Base-by-base conservation (phyloP, 345 rosid species). In the Psidium friedrichsthalianum region DNA sequence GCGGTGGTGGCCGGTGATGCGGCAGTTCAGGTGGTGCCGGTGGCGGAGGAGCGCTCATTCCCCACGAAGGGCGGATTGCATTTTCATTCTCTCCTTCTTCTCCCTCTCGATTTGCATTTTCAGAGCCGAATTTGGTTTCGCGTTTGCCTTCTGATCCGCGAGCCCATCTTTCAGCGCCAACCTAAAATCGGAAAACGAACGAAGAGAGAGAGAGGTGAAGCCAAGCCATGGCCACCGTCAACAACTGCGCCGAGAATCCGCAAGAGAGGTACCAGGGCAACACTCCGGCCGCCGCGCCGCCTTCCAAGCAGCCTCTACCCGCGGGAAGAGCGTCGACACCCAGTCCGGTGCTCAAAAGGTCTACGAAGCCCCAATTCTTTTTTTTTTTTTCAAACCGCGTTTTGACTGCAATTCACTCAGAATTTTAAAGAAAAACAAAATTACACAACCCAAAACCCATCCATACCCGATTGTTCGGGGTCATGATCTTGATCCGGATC, bases 331-430 rank as follows among this genome's bases (percentile, higher is more conserved):
- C 83, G 93, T 89, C 61, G 97, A 97, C 88, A 86, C 95, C 22
- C 98, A 94, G 85, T 95, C 99, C 51, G 98, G n/a, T 95, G 51
- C 95, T 95, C 74, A 97, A 91, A 86, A 90, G 96, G 95, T 91
- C 84, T 40, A 36, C 61, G 8, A 15, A 56, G 10, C 25, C 49
- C 57, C 13, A 18, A 88, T 32, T 86, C 88, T 64, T 5, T 42
- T 42, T 57, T 55, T 82, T 3, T 20, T 52, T 83, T 85, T 87
- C 5, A n/a, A n/a, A n/a, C n/a, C 8, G 47, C 47, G 47, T 44
- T 44, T 44, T 44, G 47, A 5, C 47, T 44, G 47, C 47, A 44
- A 44, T 44, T 44, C 5, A 44, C 47, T 44, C 8, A 44, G 47
- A 44, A 44, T 44, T 44, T 44, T 44, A 44, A 44, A 6, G 7